Evolutionary conservation across 2,329 filamentous ascomycete species (phyloP).

Genomic region (Colletotrichum tofieldiae): DNA sequence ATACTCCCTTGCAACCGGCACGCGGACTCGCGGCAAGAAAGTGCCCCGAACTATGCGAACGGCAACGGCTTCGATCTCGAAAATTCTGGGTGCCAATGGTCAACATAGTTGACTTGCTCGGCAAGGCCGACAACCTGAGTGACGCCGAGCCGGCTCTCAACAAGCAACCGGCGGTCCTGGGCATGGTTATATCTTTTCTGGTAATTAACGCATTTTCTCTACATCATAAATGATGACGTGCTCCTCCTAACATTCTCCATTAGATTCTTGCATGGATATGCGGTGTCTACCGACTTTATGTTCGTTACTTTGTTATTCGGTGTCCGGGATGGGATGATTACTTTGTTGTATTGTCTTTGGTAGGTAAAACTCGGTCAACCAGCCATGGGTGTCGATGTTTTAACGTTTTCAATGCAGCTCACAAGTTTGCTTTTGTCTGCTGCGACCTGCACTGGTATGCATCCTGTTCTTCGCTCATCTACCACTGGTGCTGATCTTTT

Average conservation of each 20-base stretch:
- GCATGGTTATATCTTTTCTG: constrained; percentile 43
- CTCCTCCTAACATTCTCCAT: not conserved
- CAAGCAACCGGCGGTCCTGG: constrained; percentile 35
- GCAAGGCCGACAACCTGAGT: constrained; percentile 43
- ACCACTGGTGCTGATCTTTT: not conserved
- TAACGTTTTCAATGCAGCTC: constrained; percentile 8
- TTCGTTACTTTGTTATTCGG: constrained; percentile 38
- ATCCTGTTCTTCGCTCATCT: not conserved
- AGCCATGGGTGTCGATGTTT: not conserved
- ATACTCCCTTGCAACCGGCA: not conserved
- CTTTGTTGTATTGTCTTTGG: constrained; percentile 42
- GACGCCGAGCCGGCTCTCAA: constrained; percentile 43
- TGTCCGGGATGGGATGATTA: constrained; percentile 44
- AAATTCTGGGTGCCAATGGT: constrained; percentile 23
- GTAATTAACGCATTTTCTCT: not conserved
- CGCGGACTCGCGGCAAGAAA: constrained; percentile 3
- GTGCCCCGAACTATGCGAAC: constrained; percentile 26
- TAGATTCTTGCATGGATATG: constrained; percentile 37
- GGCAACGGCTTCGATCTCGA: constrained; percentile 8
- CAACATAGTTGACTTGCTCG: constrained; percentile 42
- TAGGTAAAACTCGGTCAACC: not conserved
- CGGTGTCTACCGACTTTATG: constrained; percentile 42
- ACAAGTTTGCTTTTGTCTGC: constrained; percentile 30
- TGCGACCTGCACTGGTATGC: constrained; percentile 24
- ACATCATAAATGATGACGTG: not conserved